These are phyloP conservation scores for Penicillium sumatraense DNA, from an alignment of 2,329 filamentous ascomycete species.

Conservation along the genomic window DNA sequence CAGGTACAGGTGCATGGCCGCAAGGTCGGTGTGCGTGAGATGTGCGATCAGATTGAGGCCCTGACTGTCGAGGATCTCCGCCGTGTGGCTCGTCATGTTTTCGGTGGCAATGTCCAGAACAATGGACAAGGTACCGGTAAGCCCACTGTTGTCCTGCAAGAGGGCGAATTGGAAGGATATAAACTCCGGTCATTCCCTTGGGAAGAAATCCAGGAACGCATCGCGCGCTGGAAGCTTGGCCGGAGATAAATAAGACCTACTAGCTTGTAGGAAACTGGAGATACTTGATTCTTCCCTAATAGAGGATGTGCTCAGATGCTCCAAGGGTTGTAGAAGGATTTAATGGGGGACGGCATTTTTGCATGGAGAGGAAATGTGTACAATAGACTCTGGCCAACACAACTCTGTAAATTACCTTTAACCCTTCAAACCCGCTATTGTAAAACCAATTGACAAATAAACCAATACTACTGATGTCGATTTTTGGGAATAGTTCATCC, in stretches of 20 bases:
- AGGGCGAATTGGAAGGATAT: slow-evolving; percentile 76
- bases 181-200: slow-evolving; percentile 73
- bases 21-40: slow-evolving; percentile 89
- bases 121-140: slow-evolving; percentile 78
- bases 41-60: slow-evolving; percentile 84
- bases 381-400: slow-evolving; percentile 15
- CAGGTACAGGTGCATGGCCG: slow-evolving; percentile 96
- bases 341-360: neutral
- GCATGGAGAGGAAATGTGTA: slow-evolving; percentile 15
- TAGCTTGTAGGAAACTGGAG: neutral
- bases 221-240: slow-evolving; percentile 82
- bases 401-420: slow-evolving; percentile 21
- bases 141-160: slow-evolving; percentile 92
- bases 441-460: too few relatives aligned
- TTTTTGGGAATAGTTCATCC: too few relatives aligned
- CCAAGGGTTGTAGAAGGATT: neutral
- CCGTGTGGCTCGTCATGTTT: slow-evolving; percentile 76
- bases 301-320: slow-evolving; percentile 4
- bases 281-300: neutral
- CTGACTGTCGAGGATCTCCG: slow-evolving; percentile 81
- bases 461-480: too few relatives aligned
- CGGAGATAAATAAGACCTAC: slow-evolving; percentile 51
- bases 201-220: slow-evolving; percentile 87
- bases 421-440: too few relatives aligned
- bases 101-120: slow-evolving; percentile 78